Base-by-base conservation (phyloP, 2,329 filamentous ascomycete genomes). In the Waltergamsia citrina region DNA sequence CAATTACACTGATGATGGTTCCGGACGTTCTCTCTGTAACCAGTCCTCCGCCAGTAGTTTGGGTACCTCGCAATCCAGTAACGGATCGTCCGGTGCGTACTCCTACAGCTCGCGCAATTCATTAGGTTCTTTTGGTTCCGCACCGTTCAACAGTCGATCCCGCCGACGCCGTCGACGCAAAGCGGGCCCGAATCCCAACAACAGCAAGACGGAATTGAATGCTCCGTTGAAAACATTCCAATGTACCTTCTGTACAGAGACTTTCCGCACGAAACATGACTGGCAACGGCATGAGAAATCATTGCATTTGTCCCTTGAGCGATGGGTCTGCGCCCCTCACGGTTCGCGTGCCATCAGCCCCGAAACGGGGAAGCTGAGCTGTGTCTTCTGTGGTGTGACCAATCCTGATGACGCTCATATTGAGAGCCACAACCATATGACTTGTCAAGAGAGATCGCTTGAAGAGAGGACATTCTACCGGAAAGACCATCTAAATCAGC, bases 201-300 rank as follows among this genome's bases (percentile, higher is more conserved):
- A 64, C 11, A 27, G 35, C 18, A 51, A 49, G 31, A 51, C 49
- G 1, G 42, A 49, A 7, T 52, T 69, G 3, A 44, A 46, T 9
- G 54, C 57, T 4, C 69, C 67, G 3, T 57, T 68, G 38, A 74
- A 73, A 46, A 73, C 71, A 3, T 78, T 71, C 52, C 75, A 80
- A 52, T 81, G 76, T 52, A 81, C 76, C 41, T 81, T 81, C 61
- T 81, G 76, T 51, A 79, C 76, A 6, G 74, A 80, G 42, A 77
- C 73, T 0, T 81, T 80, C 53, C 63, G 74, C 43, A 79, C 75
- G 4, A 81, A 81, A 50, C 74, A 81, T 45, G 76, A 81, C 52
- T 81, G 76, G 76, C 74, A 79, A 46, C 63, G 80, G 38, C 80
- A 85, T 50, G 80, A 85, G 47, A 80, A 80, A 43, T 78, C 75